Conservation (phyloP, 2,329 filamentous ascomycete genomes). For the Colletotrichum sansevieriae region DNA sequence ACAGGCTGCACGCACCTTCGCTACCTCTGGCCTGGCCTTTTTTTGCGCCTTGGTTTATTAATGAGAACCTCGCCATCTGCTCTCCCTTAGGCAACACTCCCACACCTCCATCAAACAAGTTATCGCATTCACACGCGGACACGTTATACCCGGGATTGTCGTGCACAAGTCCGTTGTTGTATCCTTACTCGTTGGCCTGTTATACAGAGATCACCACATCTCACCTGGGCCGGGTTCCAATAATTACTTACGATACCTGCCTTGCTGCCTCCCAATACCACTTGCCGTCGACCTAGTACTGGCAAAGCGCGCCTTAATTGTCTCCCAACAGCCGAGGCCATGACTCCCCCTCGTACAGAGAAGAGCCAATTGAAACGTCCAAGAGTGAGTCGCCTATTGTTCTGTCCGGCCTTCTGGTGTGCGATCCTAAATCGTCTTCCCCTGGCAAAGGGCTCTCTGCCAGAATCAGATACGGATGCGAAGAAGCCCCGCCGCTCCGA, state of each 20-base stretch:
- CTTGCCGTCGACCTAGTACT: neutral
- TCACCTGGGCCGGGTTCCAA: constrained; percentile 16
- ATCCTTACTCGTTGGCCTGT: constrained; percentile 6
- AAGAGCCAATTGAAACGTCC: constrained; percentile 89
- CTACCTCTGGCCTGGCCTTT: constrained; percentile 34
- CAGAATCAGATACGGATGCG: constrained; percentile 72
- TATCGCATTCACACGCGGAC: constrained; percentile 24
- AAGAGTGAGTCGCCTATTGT: constrained; percentile 67
- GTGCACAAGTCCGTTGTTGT: constrained; percentile 28
- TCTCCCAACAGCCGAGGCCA: constrained; percentile 47
- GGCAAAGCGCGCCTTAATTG: constrained; percentile 13
- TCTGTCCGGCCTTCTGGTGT: constrained; percentile 43
- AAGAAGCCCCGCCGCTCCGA: constrained; percentile 90
- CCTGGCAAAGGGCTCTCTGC: constrained; percentile 71
- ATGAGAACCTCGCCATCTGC: constrained; percentile 30
- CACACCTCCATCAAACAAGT: constrained; percentile 28
- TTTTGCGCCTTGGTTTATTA: constrained; percentile 37
- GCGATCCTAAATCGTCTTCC: constrained; percentile 42
- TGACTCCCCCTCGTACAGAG: constrained; percentile 74
- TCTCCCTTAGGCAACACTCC: constrained; percentile 39
- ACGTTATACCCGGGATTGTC: constrained; percentile 13
- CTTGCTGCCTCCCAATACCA: constrained; percentile 21
- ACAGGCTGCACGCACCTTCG: constrained; percentile 35
- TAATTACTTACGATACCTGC: constrained; percentile 17
- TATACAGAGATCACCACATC: constrained; percentile 29